Evolutionary conservation across 805 yeast species (phyloP), one percentile per base, ranked within the genome.

Genomic region (Teunomyces panamensis): DNA sequence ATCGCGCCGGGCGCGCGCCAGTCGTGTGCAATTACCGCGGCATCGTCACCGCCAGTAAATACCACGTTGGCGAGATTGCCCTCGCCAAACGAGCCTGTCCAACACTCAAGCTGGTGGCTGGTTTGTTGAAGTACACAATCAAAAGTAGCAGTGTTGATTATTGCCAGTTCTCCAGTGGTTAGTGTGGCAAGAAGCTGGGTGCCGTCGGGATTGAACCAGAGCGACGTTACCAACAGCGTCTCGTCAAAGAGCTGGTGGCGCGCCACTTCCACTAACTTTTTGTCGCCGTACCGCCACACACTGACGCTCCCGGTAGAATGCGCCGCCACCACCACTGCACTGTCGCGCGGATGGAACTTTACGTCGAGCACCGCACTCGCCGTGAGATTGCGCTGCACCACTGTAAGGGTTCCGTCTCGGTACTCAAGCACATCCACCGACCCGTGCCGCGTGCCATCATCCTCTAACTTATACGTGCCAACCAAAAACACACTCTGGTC

Each of bases 41-140:
- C 77, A 67, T 94, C 98, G 62, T 92, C 99, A 11, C 98, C 98
- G 4, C 98, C 99, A 3, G 90, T 81, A 55, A 84, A 86, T 0
- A 89, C 71, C 0, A 88, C 81, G 48, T 81, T 67, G 11, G 71
- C 61, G 36, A 85, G 60, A 3, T 77, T 78, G 6, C 79, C 79
- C 39, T 74, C 75, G 7, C 88, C 90, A 67, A 83, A 87, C 2
- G 80, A 80, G 5, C 89, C 87, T 4, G 87, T 87, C 98, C 98
- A 91, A 50, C 96, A 88, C 64, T 92, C 97, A 30, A 90, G 65
- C 8, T 77, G 73, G 62, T 92, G 97, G 0, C 64, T 48, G 0
- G 75, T 61, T 8, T 60, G 49, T 30, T 78, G 65, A n/a, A 47
- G 48, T 10, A 54, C 56, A 13, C 16, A 50, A 5, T 44, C 54